Conservation (phyloP, 2,329 filamentous ascomycete species). For the Aspergillus sp. region DNA sequence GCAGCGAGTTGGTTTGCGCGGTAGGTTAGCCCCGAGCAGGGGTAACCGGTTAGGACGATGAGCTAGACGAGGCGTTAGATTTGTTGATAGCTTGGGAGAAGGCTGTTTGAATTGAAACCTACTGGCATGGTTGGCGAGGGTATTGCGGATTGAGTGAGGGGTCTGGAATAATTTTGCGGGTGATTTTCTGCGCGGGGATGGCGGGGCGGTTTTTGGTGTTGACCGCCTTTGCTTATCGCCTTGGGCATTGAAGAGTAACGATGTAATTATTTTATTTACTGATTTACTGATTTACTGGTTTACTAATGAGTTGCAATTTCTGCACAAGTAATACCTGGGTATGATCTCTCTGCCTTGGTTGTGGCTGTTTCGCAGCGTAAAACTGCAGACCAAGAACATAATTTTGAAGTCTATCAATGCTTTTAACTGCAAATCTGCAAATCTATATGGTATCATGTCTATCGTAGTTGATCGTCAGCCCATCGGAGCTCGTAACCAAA, state of each 20-base stretch:
- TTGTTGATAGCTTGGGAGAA: not conserved
- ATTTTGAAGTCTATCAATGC: not conserved
- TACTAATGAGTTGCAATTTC: not conserved
- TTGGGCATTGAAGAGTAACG: not conserved
- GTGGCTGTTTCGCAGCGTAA: not conserved
- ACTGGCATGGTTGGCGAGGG: not conserved
- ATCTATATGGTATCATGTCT: constrained; percentile 3
- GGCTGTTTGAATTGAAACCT: not conserved
- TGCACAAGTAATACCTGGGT: not conserved
- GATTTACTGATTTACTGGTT: not conserved
- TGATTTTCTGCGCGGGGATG: constrained; percentile 11
- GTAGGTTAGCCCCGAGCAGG: constrained; percentile 63
- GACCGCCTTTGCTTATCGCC: constrained; percentile 7
- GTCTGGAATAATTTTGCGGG: constrained; percentile 12
- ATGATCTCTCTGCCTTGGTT: not conserved
- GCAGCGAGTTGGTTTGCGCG: constrained; percentile 58
- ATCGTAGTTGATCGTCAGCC: constrained; percentile 41
- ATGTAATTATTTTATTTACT: not conserved
- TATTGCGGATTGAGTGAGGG: constrained; percentile 19
- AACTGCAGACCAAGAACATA: not conserved
- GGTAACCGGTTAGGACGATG: constrained; percentile 62
- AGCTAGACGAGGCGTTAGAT: constrained; percentile 43
- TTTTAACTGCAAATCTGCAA: not conserved
- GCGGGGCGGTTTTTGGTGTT: not conserved
- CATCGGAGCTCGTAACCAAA: constrained; percentile 74